Evolutionary conservation across 106 monocot species (phyloP), one percentile per base, ranked within the genome.

Genomic region (Amphibolis antarctica): DNA sequence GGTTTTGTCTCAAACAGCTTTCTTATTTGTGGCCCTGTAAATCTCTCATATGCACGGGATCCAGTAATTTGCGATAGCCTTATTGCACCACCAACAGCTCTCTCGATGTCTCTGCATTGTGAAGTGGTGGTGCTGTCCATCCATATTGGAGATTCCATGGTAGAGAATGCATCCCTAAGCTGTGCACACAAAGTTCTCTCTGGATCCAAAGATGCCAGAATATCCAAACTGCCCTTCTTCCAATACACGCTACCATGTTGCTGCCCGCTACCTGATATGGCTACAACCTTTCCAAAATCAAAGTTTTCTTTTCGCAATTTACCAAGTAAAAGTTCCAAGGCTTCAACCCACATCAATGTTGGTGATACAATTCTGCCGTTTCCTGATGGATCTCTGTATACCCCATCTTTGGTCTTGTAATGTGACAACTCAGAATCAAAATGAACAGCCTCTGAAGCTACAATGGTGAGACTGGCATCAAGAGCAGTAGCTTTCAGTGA

Each of bases 201-300:
- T 6, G 78, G 71, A 73, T 90, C 78, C 69, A 96, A 76, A 26
- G 86, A 80, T 17, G 82, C 47, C 56, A 96, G 65, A 6, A 47
- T 71, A 15, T 57, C 71, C 11, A 62, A 59, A 58, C 84, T 72
- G 10, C 84, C 86, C 69, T 87, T 86, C 72, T 82, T 96, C 96
- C 96, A 96, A 59, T 90, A 90, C 50, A 90, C 96, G 69, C 86
- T 96, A 17, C 90, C 96, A 74, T 96, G 96, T 75, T 96, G 96
- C 59, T 96, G 96, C 21, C 90, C 96, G 49, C 96, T 96, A 18
- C 96, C 96, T n/a, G 96, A 90, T 56, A 96, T 63, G 27, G 96
- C 84, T 18, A 64, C 58, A 55, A 96, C 70, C 69, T 70, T 86
- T 42, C 65, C 56, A 21, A 83, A 96, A 45, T 86, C 78, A 21